Conservation (phyloP, 2,329 filamentous ascomycete species). For the Penicillium expansum region DNA sequence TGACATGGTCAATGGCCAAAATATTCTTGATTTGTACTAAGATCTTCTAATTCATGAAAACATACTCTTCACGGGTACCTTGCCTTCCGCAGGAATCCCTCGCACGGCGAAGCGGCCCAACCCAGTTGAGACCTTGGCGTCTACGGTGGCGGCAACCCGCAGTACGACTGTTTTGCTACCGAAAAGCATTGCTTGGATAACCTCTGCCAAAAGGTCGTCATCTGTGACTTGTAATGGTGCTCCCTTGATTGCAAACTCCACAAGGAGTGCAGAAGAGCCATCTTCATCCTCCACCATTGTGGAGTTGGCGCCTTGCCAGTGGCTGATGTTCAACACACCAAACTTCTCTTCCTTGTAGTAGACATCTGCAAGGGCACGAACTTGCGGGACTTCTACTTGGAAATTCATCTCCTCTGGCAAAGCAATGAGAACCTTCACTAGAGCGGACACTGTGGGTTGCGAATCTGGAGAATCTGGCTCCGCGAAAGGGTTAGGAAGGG, state of each 20-base stretch:
- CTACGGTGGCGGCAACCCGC: constrained; percentile 73
- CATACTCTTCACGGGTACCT: constrained; percentile 92
- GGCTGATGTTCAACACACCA: constrained; percentile 71
- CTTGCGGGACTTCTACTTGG: constrained; percentile 70
- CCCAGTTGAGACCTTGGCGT: constrained; percentile 76
- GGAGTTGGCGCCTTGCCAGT: constrained; percentile 85
- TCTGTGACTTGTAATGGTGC: constrained; percentile 82
- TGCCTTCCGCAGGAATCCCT: constrained; percentile 77
- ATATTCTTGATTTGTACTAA: constrained; percentile 21
- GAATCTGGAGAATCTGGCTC: constrained; percentile 70
- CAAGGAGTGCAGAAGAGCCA: constrained; percentile 63
- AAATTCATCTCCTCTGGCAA: constrained; percentile 87
- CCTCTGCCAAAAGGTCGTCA: constrained; percentile 70
- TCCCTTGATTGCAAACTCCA: constrained; percentile 72
- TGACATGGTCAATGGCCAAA: constrained; percentile 24
- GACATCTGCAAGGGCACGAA: constrained; percentile 76
- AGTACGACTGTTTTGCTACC: constrained; percentile 67
- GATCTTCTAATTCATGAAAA: constrained; percentile 36
- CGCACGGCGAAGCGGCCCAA: constrained; percentile 78
- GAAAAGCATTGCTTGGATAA: constrained; percentile 79
- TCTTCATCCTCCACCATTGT: constrained; percentile 62
- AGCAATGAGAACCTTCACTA: constrained; percentile 72
- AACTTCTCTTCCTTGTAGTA: constrained; percentile 75
- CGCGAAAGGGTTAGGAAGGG: constrained; percentile 75
- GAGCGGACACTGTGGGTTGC: constrained; percentile 77